Evolutionary conservation across 2,329 filamentous ascomycete species (phyloP).

Genomic region (Fusarium pseudograminearum): DNA sequence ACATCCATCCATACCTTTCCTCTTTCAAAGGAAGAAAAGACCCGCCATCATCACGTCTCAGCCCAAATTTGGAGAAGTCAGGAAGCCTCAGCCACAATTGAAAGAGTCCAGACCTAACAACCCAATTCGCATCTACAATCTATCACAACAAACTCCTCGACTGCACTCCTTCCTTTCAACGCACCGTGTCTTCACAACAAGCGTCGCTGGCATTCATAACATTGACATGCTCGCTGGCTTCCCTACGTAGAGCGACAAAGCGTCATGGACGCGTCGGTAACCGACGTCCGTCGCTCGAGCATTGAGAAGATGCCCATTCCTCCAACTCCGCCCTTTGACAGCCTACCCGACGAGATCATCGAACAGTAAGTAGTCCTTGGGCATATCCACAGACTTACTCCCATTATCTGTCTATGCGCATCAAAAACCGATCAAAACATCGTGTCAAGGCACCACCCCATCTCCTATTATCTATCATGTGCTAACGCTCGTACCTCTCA

Average conservation of each 20-base stretch:
- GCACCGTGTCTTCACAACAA: background rate
- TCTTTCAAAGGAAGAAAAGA: constrained; percentile 11
- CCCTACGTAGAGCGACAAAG: constrained; percentile 42
- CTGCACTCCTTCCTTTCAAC: background rate
- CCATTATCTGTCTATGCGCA: background rate
- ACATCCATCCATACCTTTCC: constrained; percentile 22
- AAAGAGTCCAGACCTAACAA: constrained; percentile 22
- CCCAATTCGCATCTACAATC: constrained; percentile 19
- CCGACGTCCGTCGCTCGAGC: constrained; percentile 50
- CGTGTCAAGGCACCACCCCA: background rate
- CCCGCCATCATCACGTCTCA: constrained; percentile 31
- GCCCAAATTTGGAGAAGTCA: constrained; percentile 9
- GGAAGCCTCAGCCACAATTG: constrained; percentile 37
- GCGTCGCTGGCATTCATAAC: constrained; percentile 7
- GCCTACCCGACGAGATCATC: constrained; percentile 76
- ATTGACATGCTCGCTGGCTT: constrained; percentile 44
- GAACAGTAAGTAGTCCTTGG: constrained; percentile 66
- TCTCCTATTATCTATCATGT: constrained; percentile 9
- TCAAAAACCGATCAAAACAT: background rate
- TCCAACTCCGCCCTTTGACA: constrained; percentile 61
- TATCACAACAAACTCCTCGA: constrained; percentile 11
- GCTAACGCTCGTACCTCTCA: constrained; percentile 32
- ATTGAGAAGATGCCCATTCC: constrained; percentile 51
- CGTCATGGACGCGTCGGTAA: constrained; percentile 50
- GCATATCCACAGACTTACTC: background rate